phyloP scores from a whole-genome alignment of 148 eudicot genomes.

The Limonium bicolor region DNA sequence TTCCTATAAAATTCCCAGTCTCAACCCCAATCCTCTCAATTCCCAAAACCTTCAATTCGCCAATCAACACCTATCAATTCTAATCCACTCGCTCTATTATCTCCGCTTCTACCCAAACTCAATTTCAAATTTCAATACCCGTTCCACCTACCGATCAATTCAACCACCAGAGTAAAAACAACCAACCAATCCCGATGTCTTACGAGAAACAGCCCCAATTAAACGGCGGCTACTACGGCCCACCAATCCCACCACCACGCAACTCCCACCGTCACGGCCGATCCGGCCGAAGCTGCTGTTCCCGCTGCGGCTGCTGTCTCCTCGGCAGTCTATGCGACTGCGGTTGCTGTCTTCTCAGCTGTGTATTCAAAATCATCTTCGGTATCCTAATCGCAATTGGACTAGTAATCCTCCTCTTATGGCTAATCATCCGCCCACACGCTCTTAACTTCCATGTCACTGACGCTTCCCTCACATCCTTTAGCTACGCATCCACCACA shows the following conservation, averaged over 20 bases:
- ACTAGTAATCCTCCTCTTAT: conserved; percentile 18
- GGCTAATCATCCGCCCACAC: conserved; percentile 65
- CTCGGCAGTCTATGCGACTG: conserved; percentile 41
- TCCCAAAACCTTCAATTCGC: too few species aligned
- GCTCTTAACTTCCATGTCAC: conserved; percentile 40
- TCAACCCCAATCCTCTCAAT: too few species aligned
- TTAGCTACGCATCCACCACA: conserved; percentile 27
- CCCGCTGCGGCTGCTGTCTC: conserved; percentile 34
- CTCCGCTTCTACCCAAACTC: too few species aligned
- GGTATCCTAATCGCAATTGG: conserved; percentile 24
- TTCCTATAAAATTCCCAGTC: too few species aligned
- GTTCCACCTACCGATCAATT: too few species aligned
- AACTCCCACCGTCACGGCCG: conserved; percentile 41
- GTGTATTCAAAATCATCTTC: conserved; percentile 35
- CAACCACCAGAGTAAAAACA: too few species aligned
- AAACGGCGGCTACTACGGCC: conserved; percentile 83
- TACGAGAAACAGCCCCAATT: conserved; percentile 43
- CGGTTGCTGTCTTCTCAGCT: conserved; percentile 30
- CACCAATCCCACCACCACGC: conserved; percentile 36
- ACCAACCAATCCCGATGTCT: too few species aligned
- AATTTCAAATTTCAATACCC: too few species aligned
- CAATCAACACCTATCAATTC: too few species aligned
- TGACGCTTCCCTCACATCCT: conserved; percentile 36
- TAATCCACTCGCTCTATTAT: too few species aligned
- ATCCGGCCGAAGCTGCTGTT: conserved; percentile 20